These are phyloP conservation scores for Sabuloglossum arenarium DNA, from an alignment of 495 filamentous ascomycete genomes.

Conservation along the genomic window DNA sequence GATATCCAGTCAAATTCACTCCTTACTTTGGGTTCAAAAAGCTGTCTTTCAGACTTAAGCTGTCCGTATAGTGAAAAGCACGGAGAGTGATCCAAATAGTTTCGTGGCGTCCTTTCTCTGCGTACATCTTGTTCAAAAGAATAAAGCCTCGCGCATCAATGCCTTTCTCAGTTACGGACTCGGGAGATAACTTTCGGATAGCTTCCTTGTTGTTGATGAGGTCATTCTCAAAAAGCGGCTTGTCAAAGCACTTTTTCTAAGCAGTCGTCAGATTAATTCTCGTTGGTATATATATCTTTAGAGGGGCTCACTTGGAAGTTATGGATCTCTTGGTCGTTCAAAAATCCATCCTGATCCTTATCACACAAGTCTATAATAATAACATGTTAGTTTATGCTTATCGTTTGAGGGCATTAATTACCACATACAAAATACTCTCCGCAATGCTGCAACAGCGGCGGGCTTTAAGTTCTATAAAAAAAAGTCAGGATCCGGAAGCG, in stretches of 20 bases:
- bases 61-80: constrained; percentile 94
- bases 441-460: constrained; percentile 63
- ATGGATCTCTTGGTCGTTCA: constrained; percentile 76
- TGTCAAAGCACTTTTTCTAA: constrained; percentile 76
- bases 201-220: constrained; percentile 72
- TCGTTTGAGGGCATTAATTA: background rate
- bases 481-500: constrained; percentile 13
- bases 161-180: constrained; percentile 45
- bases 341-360: constrained; percentile 85
- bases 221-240: constrained; percentile 56
- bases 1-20: background rate
- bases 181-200: constrained; percentile 43
- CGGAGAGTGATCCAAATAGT: constrained; percentile 92
- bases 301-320: constrained; percentile 85
- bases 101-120: constrained; percentile 94
- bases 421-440: constrained; percentile 50
- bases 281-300: constrained; percentile 53
- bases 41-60: constrained; percentile 65
- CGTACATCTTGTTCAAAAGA: constrained; percentile 81
- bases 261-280: constrained; percentile 67
- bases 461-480: constrained; percentile 44
- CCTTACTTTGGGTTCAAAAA: constrained; percentile 62
- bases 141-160: constrained; percentile 70
- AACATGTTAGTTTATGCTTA: background rate
- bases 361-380: constrained; percentile 40